Conservation (phyloP, 495 filamentous ascomycete species). For the Cryomyces antarcticus region DNA sequence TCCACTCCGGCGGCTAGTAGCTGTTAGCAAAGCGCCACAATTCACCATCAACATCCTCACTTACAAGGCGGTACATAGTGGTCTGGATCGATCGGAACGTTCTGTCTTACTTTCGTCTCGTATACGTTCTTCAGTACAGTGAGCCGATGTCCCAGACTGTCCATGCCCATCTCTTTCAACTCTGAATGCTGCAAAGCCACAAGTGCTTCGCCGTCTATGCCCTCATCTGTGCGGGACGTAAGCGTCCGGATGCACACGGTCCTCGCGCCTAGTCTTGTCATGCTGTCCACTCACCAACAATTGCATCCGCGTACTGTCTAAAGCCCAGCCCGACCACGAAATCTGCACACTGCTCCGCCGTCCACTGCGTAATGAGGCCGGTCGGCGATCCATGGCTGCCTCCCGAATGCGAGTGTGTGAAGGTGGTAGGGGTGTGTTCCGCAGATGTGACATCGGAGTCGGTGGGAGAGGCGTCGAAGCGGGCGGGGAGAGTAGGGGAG, state of each 20-base stretch:
- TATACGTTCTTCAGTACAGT: conserved; percentile 91
- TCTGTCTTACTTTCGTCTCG: conserved; percentile 81
- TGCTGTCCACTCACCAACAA: conserved; percentile 40
- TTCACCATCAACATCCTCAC: conserved; percentile 16
- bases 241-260: conserved; percentile 5
- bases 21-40: conserved; percentile 4
- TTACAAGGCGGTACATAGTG: conserved; percentile 87
- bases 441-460: conserved; percentile 63
- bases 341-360: conserved; percentile 67
- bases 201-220: conserved; percentile 79
- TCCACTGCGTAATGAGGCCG: conserved; percentile 76
- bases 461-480: conserved; percentile 61
- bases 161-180: conserved; percentile 81
- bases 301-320: conserved; percentile 61
- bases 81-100: conserved; percentile 73
- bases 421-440: conserved; percentile 77
- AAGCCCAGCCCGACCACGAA: conserved; percentile 65
- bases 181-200: conserved; percentile 81
- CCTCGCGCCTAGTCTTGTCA: conserved; percentile 2
- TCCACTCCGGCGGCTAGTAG: conserved; percentile 67
- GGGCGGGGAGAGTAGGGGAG: conserved; percentile 52
- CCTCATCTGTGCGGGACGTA: conserved; percentile 44
- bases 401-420: conserved; percentile 35
- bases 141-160: conserved; percentile 79
- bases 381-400: conserved; percentile 49